These are phyloP conservation scores for Euptelea pleiosperma DNA, from an alignment of 164 flowering plant genomes.

Conservation along the genomic window DNA sequence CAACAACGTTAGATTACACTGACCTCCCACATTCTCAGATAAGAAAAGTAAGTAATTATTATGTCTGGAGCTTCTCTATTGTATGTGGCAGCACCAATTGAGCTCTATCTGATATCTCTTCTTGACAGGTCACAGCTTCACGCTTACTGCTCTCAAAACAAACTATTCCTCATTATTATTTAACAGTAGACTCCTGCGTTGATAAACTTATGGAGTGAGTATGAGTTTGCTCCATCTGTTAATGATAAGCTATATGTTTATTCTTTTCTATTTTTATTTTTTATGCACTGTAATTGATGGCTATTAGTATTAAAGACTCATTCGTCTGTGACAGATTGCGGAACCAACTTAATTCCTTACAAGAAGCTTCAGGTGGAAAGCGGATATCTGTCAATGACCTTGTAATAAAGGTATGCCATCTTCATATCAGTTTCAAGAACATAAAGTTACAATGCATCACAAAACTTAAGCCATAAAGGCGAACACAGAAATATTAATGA, in stretches of 20 bases:
- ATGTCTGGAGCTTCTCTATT: neutral
- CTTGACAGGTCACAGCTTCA: constrained; percentile 79
- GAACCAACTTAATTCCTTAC: constrained; percentile 68
- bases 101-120: constrained; percentile 6
- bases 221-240: constrained; percentile 5
- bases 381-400: constrained; percentile 89
- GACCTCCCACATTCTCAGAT: constrained; percentile 88
- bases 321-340: constrained; percentile 53
- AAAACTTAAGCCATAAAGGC: too few species aligned
- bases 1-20: constrained; percentile 49
- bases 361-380: constrained; percentile 91
- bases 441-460: neutral
- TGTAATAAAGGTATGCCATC: constrained; percentile 72
- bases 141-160: constrained; percentile 86
- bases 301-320: neutral
- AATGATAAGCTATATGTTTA: neutral
- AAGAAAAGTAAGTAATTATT: constrained; percentile 85
- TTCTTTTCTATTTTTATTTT: neutral
- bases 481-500: too few species aligned
- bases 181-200: constrained; percentile 83
- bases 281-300: neutral
- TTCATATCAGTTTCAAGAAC: neutral
- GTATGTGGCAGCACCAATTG: neutral
- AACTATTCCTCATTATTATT: constrained; percentile 94
- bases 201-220: constrained; percentile 92